Evolutionary conservation across 1,284 basidiomycete genomes (phyloP), one percentile per base, ranked within the genome.

Genomic region (Ceratobasidium sp.): DNA sequence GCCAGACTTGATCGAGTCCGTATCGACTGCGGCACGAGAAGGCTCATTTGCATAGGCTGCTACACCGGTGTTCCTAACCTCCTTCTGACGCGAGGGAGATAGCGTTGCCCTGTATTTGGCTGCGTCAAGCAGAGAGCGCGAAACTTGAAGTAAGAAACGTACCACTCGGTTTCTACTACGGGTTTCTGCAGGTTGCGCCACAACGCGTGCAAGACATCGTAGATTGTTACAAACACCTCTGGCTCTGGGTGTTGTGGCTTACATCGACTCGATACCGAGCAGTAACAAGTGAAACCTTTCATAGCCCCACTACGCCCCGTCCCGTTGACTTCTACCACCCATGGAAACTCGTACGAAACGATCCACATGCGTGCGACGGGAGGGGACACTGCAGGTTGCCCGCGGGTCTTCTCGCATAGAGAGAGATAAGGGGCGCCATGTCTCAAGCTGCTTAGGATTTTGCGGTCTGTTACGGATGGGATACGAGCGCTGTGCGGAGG

Each of bases 321-420:
- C 19, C 59, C 59, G 5, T 27, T 62, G 8, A 62, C 59, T 34
- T 62, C 59, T 19, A 62, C 37, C 5, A 43, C 39, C 59, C 59
- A 62, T 27, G 59, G 59, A 29, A 62, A 62, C 24, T 62, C 59
- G 39, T 62, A 62, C n/a, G 59, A 62, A 29, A 62, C 59, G n/a
- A 62, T 43, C 59, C 59, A 62, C 39, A 62, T 43, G 5, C 37
- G 59, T 43, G 59, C 7, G 2, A 62, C 27, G 16, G 59, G 59
- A 13, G 59, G 59, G 34, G 59, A 62, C 27, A 62, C 59, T 46
- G 59, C 59, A 8, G 59, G 59, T n/a, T 62, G 59, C 19, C 11
- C 41, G 22, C 59, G 59, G 8, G 59, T 62, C 39, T 46, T 41
- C 59, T 62, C 39, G 41, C 59, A 62, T 43, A 62, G 19, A 6